Percentiles rank a stretch among this genome's conserved stretches.
Conservation (phyloP, 768 basidiomycete species). For the Postia placenta region DNA sequence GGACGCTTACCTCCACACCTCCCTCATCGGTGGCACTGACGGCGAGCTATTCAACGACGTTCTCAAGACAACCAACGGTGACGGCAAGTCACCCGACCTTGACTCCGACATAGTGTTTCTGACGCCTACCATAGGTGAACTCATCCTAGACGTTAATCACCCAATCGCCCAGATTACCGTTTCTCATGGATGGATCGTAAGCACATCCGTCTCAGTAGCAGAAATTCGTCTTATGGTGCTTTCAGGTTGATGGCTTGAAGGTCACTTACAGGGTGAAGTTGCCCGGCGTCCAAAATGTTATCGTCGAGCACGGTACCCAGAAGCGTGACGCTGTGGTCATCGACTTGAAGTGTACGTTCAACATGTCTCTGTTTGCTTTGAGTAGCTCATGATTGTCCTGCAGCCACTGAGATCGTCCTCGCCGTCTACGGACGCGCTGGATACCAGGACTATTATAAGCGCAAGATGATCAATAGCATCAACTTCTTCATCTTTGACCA, state of each 20-base stretch:
- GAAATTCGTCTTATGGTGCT: neutral
- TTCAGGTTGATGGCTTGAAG: neutral
- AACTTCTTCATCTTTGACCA: constrained; percentile 7
- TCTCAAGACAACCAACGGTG: neutral
- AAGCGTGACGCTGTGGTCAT: neutral
- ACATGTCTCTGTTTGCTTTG: neutral
- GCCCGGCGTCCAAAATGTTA: neutral
- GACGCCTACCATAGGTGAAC: neutral
- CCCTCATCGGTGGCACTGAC: neutral
- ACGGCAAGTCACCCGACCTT: neutral
- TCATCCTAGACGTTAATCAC: neutral
- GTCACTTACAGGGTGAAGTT: neutral
- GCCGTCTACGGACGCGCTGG: constrained; percentile 6
- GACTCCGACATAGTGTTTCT: neutral
- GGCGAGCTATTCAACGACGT: neutral
- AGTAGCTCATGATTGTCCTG: neutral
- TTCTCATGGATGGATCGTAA: neutral
- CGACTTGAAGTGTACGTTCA: neutral
- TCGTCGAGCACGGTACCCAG: neutral
- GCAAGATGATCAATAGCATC: constrained; percentile 6
- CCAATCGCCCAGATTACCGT: neutral
- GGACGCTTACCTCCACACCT: neutral
- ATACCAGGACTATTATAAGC: constrained; percentile 4
- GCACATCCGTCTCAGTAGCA: neutral
- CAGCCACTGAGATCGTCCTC: neutral